Percentiles rank a stretch among this genome's conserved stretches.
Evolutionary conservation across 495 filamentous ascomycete genomes (phyloP).

Genomic region (Podospora fimiseda): DNA sequence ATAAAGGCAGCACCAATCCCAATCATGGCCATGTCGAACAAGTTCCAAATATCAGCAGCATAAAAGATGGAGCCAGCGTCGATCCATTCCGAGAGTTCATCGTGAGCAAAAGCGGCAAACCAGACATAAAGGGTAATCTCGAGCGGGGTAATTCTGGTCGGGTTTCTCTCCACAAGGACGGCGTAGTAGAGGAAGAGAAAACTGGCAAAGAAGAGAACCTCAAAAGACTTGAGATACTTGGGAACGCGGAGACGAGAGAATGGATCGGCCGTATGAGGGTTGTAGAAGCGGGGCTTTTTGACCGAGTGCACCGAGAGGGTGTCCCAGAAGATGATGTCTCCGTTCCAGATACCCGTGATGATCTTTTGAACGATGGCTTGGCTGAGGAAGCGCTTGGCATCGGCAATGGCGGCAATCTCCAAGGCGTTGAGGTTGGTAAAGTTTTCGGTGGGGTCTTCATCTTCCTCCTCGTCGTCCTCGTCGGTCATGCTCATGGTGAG

Average conservation of each 20-base stretch:
- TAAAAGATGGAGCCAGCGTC: conserved; percentile 85
- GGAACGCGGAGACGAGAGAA: conserved; percentile 83
- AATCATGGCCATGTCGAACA: conserved; percentile 85
- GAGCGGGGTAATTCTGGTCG: conserved; percentile 38
- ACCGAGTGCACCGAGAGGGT: conserved; percentile 64
- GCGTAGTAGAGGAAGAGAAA: conserved; percentile 80
- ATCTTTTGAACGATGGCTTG: conserved; percentile 81
- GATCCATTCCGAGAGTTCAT: conserved; percentile 74
- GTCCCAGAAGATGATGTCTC: conserved; percentile 91
- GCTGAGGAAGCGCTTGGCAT: conserved; percentile 84
- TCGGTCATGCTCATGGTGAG: conserved; percentile 41
- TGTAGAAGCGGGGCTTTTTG: conserved; percentile 80
- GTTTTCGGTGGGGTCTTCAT: conserved; percentile 54
- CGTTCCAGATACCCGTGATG: conserved; percentile 84
- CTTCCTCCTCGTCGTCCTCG: conserved; percentile 34
- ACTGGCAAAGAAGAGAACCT: conserved; percentile 78
- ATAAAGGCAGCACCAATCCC: conserved; percentile 71
- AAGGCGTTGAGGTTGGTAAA: conserved; percentile 78
- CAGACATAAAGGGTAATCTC: conserved; percentile 55
- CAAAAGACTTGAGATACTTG: conserved; percentile 85
- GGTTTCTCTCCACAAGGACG: conserved; percentile 60
- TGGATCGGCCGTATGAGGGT: conserved; percentile 66
- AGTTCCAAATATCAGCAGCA: conserved; percentile 80
- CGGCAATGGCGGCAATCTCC: conserved; percentile 83
- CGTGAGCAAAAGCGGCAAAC: conserved; percentile 83